Evolutionary conservation across 495 filamentous ascomycete genomes (phyloP), one percentile per base, ranked within the genome.

Genomic region (Podospora conica): DNA sequence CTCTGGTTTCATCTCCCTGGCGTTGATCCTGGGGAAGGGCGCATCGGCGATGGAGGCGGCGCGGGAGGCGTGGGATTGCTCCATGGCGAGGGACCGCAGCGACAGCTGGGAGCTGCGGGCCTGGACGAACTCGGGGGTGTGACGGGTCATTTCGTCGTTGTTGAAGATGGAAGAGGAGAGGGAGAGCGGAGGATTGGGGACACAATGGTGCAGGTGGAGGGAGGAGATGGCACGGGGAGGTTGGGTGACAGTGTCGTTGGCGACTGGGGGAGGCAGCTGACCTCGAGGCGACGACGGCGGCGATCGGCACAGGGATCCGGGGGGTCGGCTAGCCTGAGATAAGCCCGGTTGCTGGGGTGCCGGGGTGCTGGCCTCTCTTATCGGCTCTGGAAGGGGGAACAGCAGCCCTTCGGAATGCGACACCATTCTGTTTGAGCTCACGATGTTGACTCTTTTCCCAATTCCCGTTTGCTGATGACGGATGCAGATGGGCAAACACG

Each of bases 1-100:
- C 68, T 86, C 85, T 20, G 84, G 82, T 28, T 73, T 76, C 28
- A 76, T 60, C n/a, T 72, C 73, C 68, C 75, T 75, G n/a, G 80
- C 69, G 9, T 68, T 63, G 58, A 75, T 72, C 40, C 25, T 64
- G 48, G 70, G 73, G 33, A 65, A 58, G 21, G 40, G 25, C 23
- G 27, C 29, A 20, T 65, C 60, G 33, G 55, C 6, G 48, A 63
- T 25, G 63, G 67, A 66, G 67, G 55, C 69, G 63, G 53, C 22
- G 61, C 64, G 72, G 60, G 53, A 58, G 21, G 63, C 25, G 65
- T 70, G 63, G 3, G 72, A 61, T 40, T 70, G 65, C 63, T 72
- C 65, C 40, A 71, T 64, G 20, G 69, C 66, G n/a, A 74, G 21
- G 12, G 68, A 66, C 63, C 79, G 79, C 10, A 80, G 74, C 29